Evolutionary conservation across 1,284 basidiomycete species (phyloP), one percentile per base, ranked within the genome.

Genomic region (Leccinum pachyderme): DNA sequence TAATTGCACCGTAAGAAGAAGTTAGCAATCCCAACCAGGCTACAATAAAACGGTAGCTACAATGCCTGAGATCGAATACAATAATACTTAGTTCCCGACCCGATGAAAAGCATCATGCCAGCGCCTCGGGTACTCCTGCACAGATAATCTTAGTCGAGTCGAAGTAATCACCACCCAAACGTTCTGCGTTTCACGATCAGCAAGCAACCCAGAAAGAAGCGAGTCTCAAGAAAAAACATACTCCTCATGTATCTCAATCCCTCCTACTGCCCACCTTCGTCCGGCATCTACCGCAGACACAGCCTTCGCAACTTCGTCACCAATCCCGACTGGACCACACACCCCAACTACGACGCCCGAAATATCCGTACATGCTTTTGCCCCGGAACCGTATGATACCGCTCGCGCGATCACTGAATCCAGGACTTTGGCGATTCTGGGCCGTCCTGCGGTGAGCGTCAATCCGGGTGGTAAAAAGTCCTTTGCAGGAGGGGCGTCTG

Each of bases 181-280:
- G 63, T 58, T 43, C 64, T 66, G 27, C 13, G 33, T 25, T 24
- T 32, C 39, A 39, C 3, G 7, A n/a, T 68, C 50, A 69, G 54
- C 32, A 49, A 49, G 13, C 28, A 18, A 18, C 18, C 18, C 18
- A 18, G 18, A 39, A 47, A 44, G 37, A 48, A 35, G 15, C 25
- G 28, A 44, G 22, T 2, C 1, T 2, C n/a, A 37, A 35, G 13
- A 35, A 5, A 44, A n/a, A 49, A 68, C 66, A 48, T 32, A 67
- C 87, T 91, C 89, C 69, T 88, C 85, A 61, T 85, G 80, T 7
- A 89, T 66, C 70, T 91, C 87, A 51, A 91, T 78, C 24, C 88
- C 88, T 18, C 89, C 88, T 37, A 87, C 82, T 18, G 81, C 78
- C 64, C 79, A 78, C 62, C 81, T 75, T 64, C 81, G 72, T 29